These are phyloP conservation scores for Graphiopsis chlorocephala DNA, from an alignment of 2,329 filamentous ascomycete species.

Conservation along the genomic window DNA sequence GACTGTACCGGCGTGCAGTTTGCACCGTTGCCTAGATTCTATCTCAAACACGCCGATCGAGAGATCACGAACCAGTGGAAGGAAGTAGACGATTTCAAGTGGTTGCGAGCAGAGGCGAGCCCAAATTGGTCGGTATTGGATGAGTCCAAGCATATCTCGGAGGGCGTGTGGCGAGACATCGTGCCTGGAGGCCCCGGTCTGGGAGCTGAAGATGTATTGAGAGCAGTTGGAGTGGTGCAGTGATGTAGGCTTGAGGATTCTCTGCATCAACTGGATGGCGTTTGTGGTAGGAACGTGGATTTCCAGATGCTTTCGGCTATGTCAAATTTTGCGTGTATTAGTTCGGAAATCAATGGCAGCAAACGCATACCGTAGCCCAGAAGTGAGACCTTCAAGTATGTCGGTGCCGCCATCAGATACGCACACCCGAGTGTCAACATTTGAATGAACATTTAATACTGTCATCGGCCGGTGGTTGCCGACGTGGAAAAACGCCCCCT, in stretches of 20 bases:
- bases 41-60: slow-evolving; percentile 38
- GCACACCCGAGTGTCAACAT: neutral
- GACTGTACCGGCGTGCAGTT: slow-evolving; percentile 78
- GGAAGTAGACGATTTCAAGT: slow-evolving; percentile 95
- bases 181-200: slow-evolving; percentile 63
- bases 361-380: neutral
- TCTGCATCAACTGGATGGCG: neutral
- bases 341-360: neutral
- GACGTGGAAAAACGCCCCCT: slow-evolving; percentile 11
- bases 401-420: neutral
- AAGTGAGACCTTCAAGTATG: neutral
- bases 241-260: neutral
- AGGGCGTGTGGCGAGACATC: slow-evolving; percentile 66
- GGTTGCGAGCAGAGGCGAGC: slow-evolving; percentile 81
- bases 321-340: neutral
- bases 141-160: slow-evolving; percentile 48
- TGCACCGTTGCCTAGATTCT: slow-evolving; percentile 66
- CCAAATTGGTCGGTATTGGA: slow-evolving; percentile 81
- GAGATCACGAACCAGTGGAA: slow-evolving; percentile 69
- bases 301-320: neutral
- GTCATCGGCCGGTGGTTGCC: slow-evolving; percentile 15
- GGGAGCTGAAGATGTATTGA: slow-evolving; percentile 65
- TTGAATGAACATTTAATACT: slow-evolving; percentile 16
- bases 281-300: neutral
- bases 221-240: slow-evolving; percentile 28